A percentile compares a stretch with the other conserved stretches of the same genome.
phyloP scores from a whole-genome alignment of 148 eudicot genomes.

The Nepenthes mirabilis region DNA sequence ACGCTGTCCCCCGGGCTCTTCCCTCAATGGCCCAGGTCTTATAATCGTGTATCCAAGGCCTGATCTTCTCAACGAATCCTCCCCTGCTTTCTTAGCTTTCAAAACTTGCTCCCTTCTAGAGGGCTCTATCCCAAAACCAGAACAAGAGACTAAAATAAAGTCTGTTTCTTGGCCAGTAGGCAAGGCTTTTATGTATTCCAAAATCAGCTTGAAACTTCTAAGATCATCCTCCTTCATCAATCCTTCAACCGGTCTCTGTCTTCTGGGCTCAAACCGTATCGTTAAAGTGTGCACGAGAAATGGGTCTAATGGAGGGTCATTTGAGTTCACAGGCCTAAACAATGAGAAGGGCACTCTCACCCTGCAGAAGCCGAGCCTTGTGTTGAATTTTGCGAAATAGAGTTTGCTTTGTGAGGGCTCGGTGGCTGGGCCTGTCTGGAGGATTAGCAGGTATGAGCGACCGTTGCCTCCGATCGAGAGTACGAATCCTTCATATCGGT shows the following conservation, averaged over 20 bases:
- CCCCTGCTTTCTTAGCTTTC: conserved; percentile 95
- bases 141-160: conserved; percentile 87
- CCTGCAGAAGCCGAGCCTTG: conserved; percentile 95
- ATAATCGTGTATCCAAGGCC: conserved; percentile 95
- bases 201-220: conserved; percentile 71
- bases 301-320: conserved; percentile 88
- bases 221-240: conserved; percentile 59
- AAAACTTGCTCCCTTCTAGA: conserved; percentile 83
- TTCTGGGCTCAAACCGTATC: conserved; percentile 84
- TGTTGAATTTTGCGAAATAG: conserved; percentile 77
- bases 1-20: conserved; percentile 99
- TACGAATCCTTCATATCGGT: conserved; percentile 94
- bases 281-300: conserved; percentile 92
- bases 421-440: conserved; percentile 67
- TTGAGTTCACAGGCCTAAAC: conserved; percentile 80
- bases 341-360: conserved; percentile 90
- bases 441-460: conserved; percentile 77
- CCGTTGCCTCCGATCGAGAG: conserved; percentile 96
- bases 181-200: conserved; percentile 88
- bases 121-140: conserved; percentile 76
- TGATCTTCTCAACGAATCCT: conserved; percentile 85
- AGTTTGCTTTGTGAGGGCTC: conserved; percentile 61
- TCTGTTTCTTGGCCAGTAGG: conserved; percentile 98
- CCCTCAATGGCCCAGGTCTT: conserved; percentile 92
- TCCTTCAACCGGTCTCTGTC: conserved; percentile 73